Base-by-base conservation (phyloP, 2,329 filamentous ascomycete species). In the Mollisia scopiformis region DNA sequence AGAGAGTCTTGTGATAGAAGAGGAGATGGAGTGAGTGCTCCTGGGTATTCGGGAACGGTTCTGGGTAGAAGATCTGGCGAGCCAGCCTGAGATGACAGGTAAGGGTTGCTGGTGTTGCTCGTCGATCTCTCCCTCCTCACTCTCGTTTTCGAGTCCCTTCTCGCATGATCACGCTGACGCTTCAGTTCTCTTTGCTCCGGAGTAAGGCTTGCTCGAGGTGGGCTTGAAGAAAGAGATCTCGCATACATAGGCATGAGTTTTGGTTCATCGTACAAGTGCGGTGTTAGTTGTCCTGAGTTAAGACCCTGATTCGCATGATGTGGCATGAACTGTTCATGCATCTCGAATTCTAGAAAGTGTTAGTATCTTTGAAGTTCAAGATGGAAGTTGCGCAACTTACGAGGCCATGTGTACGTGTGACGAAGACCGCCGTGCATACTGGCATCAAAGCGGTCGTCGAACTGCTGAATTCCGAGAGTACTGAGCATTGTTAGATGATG, bases 151-250 rank as follows among this genome's bases (percentile, higher is more conserved):
- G 82, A 82, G 66, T 85, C 83, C 66, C 85, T 79, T 59, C 86
- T 81, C 47, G 79, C 82, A 66, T 82, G 83, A 66, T 88, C 85
- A 62, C 81, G 79, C 68, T 88, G 85, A 61, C 84, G 80, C 75
- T 85, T 88, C 43, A 88, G 72, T 69, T 87, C 85, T 64, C 85
- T 81, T 72, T 88, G 84, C 70, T 88, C 84, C 6, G 83, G 76
- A 6, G 84, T 85, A 69, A 87, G 78, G 37, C 76, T 77, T 49
- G 75, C 75, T 63, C 81, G 79, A 6, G 84, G 83, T 27, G 85
- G 85, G 74, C 85, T 88, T 23, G 81, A 81, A 39, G 84, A 85
- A 49, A 72, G 57, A 37, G 73, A 73, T 58, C 73, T 69, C 51
- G 72, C 57, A 61, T 71, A 74, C 21, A 69, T 62, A 14, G 70